Evolutionary conservation across 2,329 filamentous ascomycete species (phyloP), one percentile per base, ranked within the genome.

Genomic region (Ceratocystis alfenasii): DNA sequence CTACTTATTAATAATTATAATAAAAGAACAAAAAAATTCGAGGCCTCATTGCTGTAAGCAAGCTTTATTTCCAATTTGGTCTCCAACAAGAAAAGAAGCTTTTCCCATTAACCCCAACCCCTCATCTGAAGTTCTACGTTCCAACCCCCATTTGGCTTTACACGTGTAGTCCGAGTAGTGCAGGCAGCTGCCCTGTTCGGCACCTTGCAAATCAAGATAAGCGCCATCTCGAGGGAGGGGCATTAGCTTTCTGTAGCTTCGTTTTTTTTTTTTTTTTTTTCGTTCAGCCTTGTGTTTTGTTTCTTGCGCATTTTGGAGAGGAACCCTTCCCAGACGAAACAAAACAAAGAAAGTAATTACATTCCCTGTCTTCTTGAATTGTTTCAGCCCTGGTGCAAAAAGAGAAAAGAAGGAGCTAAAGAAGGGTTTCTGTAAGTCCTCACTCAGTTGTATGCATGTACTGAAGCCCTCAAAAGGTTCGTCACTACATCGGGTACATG

Each of bases 151-250:
- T 57, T 41, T 33, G 53, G 53, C 53, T 57, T 12, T 57, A 28
- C 53, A 57, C 22, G 22, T 57, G 53, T 17, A 55, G 50, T 48
- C 17, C 15, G 4, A 1, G 17, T 50, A 17, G 50, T 57, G 53
- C 53, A 57, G 53, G 53, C 53, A 57, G 15, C 53, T 30, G 53
- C 53, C 53, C 53, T 57, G 53, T 57, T 57, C 22, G 53, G 53
- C 53, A 57, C 4, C 53, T 30, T 3, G 30, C 17, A 7, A 20
- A 50, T 57, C 53, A 57, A 57, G 53, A 57, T 57, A 57, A 57
- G 53, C 53, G 22, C 25, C 25, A 28, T 57, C 36, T 41, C 3
- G 10, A 41, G 36, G 8, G 36, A 12, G 36, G 36, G 53, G 53
- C 25, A 57, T 10, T 57, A 2, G 30, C 53, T 57, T 25, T 55